These are phyloP conservation scores for Carex parvula DNA, from an alignment of 176 grass and related monocot species.

Conservation along the genomic window DNA sequence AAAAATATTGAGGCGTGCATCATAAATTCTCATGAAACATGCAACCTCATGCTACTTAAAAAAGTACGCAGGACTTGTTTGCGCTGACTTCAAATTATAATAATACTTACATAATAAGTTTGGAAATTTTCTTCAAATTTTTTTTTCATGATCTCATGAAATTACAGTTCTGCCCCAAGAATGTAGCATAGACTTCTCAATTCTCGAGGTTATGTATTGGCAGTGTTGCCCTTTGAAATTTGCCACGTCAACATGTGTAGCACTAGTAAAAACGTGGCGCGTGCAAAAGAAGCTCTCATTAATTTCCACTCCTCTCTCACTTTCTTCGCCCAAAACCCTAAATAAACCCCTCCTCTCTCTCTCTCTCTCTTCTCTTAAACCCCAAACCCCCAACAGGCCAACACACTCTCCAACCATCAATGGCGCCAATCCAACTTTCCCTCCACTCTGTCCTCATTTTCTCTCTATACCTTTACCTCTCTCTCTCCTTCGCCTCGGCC, in stretches of 20 bases:
- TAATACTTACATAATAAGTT: neutral
- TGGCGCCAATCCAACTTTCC: neutral
- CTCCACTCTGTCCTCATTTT: neutral
- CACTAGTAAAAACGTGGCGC: neutral
- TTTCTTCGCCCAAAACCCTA: slow-evolving; percentile 34
- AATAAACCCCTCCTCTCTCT: slow-evolving; percentile 1
- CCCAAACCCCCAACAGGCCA: slow-evolving; percentile 6
- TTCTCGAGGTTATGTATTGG: neutral
- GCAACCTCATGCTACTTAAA: neutral
- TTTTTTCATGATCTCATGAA: neutral
- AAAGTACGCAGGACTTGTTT: neutral
- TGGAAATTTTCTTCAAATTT: neutral
- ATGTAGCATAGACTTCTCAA: neutral
- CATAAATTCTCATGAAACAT: neutral
- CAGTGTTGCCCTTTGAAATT: neutral
- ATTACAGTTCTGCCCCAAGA: neutral
- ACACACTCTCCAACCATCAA: slow-evolving; percentile 26
- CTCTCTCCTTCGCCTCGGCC: slow-evolving; percentile 2
- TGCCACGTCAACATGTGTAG: neutral
- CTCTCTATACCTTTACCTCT: neutral
- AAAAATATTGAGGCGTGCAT: neutral
- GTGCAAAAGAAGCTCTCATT: neutral
- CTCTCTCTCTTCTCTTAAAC: neutral
- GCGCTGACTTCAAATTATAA: neutral
- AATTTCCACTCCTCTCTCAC: neutral